Conservation (phyloP, 176 grass and related monocot species). For the Phyllostachys edulis region DNA sequence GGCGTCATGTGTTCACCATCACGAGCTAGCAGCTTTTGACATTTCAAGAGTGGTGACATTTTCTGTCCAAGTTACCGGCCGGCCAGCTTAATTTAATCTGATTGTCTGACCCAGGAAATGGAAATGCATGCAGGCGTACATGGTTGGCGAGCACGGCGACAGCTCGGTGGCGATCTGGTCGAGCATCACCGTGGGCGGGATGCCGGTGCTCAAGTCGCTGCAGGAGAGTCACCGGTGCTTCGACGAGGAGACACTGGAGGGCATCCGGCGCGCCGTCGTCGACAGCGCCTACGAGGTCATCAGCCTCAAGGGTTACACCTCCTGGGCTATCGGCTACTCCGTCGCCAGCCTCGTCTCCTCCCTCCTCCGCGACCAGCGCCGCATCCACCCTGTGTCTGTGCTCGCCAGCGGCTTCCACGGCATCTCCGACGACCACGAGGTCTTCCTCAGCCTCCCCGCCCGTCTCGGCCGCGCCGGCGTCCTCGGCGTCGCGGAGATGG, state of each 20-base stretch:
- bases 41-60: no score
- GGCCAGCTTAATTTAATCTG: no score
- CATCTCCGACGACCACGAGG: constrained; percentile 51
- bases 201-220: constrained; percentile 64
- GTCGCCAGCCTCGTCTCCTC: constrained; percentile 60
- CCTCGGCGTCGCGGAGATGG: constrained; percentile 53
- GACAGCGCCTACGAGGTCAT: constrained; percentile 82
- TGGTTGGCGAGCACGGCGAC: constrained; percentile 84
- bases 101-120: no score
- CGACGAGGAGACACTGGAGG: constrained; percentile 44
- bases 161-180: constrained; percentile 89
- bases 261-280: constrained; percentile 58
- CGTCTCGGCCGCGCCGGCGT: constrained; percentile 54
- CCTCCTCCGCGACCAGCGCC: constrained; percentile 72
- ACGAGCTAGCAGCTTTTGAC: no score
- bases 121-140: constrained; percentile 53
- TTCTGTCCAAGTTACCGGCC: no score
- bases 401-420: constrained; percentile 66
- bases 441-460: constrained; percentile 81
- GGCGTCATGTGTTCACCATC: no score
- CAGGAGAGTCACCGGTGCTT: constrained; percentile 43
- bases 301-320: constrained; percentile 71
- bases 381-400: constrained; percentile 78
- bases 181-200: constrained; percentile 57
- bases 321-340: constrained; percentile 90